Evolutionary conservation across 2,329 filamentous ascomycete genomes (phyloP).

Genomic region (Hymenoscyphus infarciens): DNA sequence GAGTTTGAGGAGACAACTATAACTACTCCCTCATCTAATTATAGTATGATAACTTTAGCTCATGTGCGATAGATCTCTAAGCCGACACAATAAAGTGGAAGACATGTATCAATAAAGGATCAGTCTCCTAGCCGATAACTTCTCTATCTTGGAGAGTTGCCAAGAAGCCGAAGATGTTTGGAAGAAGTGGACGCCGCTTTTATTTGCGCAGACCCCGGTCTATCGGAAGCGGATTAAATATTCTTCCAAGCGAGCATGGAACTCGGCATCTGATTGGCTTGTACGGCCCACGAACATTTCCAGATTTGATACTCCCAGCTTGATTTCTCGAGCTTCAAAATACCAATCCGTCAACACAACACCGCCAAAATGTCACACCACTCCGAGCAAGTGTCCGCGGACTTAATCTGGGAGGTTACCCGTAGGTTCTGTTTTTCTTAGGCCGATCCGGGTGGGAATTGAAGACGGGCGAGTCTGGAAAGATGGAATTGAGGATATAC

Average conservation of each 20-base stretch:
- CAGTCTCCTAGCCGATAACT: no score
- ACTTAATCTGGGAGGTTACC: conserved; percentile 92
- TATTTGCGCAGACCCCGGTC: neutral
- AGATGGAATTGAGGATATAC: conserved; percentile 4
- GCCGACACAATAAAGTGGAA: no score
- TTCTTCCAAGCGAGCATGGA: conserved; percentile 1
- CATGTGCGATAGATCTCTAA: no score
- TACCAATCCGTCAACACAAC: conserved; percentile 17
- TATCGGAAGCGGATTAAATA: neutral
- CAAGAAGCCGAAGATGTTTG: neutral
- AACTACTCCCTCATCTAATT: no score
- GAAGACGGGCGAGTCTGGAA: neutral
- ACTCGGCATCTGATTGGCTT: conserved; percentile 18
- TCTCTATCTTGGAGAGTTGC: neutral
- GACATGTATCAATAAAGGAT: no score
- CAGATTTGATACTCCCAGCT: conserved; percentile 13
- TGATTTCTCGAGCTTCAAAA: conserved; percentile 13
- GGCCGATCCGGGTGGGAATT: neutral
- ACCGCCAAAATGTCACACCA: conserved; percentile 43
- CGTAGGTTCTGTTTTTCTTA: conserved; percentile 59
- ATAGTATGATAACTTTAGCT: no score
- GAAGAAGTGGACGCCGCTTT: neutral
- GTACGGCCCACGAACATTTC: conserved; percentile 9
- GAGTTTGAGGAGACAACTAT: no score
- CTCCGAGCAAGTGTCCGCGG: conserved; percentile 75